Percentiles rank a stretch among this genome's conserved stretches.
phyloP scores from a whole-genome alignment of 1,284 basidiomycete genomes.

The Cryptococcus hybrid region DNA sequence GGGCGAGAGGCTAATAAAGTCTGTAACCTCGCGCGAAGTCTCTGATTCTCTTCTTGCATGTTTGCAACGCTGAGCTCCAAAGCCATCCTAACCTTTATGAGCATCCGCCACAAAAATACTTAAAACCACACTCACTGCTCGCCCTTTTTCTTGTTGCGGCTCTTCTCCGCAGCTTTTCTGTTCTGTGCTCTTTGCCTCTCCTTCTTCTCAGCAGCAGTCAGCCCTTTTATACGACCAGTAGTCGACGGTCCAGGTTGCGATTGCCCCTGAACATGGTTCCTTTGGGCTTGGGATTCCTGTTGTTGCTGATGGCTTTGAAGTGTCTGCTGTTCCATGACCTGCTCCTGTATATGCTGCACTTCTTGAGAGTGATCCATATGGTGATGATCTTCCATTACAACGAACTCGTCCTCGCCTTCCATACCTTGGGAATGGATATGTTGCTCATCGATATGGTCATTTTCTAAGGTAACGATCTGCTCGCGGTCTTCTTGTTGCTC shows the following conservation, averaged over 20 bases:
- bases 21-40: slow-evolving; percentile 33
- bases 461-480: too few relatives aligned
- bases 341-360: not conserved
- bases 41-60: slow-evolving; percentile 42
- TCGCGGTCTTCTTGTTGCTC: too few relatives aligned
- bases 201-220: slow-evolving; percentile 38
- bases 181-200: slow-evolving; percentile 43
- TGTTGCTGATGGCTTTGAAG: not conserved
- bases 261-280: not conserved
- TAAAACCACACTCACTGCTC: slow-evolving; percentile 35
- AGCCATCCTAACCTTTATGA: slow-evolving; percentile 19
- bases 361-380: not conserved
- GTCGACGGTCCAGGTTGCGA: not conserved
- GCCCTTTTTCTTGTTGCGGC: slow-evolving; percentile 41
- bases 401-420: not conserved
- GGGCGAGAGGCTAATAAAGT: slow-evolving; percentile 20
- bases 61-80: slow-evolving; percentile 39
- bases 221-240: not conserved
- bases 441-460: too few relatives aligned
- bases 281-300: not conserved
- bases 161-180: slow-evolving; percentile 42
- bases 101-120: slow-evolving; percentile 3
- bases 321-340: not conserved
- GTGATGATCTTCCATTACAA: slow-evolving; percentile 4
- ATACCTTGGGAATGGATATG: not conserved